Evolutionary conservation across 2,329 filamentous ascomycete species (phyloP).

Genomic region (Aspergillus luchuensis): DNA sequence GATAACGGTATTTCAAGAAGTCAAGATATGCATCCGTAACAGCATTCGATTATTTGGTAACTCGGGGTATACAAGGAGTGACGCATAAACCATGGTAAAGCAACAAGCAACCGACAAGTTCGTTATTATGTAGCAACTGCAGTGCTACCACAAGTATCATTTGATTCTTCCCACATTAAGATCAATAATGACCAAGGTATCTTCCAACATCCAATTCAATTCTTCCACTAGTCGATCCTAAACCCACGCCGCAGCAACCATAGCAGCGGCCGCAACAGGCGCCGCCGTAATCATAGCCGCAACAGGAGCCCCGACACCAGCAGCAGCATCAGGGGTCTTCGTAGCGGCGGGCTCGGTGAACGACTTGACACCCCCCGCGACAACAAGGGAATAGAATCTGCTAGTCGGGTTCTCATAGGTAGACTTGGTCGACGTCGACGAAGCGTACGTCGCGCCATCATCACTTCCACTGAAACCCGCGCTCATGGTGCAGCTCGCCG

Average conservation of each 20-base stretch:
- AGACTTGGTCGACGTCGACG: neutral
- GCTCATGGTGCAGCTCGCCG: conserved; percentile 25
- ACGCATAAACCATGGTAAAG: no score
- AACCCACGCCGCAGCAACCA: conserved; percentile 15
- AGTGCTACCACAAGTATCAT: no score
- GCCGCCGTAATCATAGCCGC: conserved; percentile 26
- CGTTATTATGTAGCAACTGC: no score
- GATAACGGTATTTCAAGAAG: no score
- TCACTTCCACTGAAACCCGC: conserved; percentile 10
- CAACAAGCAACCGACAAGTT: no score
- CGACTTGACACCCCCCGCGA: conserved; percentile 24
- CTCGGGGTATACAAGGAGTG: no score
- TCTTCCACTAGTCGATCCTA: neutral
- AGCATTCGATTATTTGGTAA: no score
- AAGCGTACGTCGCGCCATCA: neutral
- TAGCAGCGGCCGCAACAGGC: conserved; percentile 28
- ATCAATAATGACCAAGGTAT: fast-evolving
- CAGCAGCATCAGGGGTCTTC: conserved; percentile 22
- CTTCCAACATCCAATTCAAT: neutral
- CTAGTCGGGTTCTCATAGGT: neutral
- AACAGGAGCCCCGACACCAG: conserved; percentile 8
- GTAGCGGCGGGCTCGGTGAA: conserved; percentile 24
- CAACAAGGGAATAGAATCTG: conserved; percentile 17
- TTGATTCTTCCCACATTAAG: no score
- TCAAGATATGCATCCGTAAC: no score